Evolutionary conservation across 1,284 basidiomycete species (phyloP), one percentile per base, ranked within the genome.

Genomic region (Athelia sp.): DNA sequence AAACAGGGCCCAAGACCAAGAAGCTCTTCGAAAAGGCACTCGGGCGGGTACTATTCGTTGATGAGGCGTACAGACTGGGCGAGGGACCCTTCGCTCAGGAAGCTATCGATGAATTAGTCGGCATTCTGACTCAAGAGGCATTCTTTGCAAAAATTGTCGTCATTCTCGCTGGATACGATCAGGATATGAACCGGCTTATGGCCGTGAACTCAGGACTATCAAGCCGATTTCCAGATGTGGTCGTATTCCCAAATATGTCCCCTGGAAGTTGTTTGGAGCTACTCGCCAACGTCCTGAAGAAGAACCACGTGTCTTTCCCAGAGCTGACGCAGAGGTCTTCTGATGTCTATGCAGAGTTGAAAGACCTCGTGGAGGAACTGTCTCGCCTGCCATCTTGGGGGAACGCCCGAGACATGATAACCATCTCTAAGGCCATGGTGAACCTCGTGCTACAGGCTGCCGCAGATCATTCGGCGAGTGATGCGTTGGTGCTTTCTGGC

Each of bases 31-130:
- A 82, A 44, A 79, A 77, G 56, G 81, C 81, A 0, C 68, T 84
- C 0, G 82, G 84, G 2, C 73, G 73, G 45, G 79, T 86, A 4
- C 71, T 85, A 4, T 84, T 86, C 65, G 70, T 86, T 35, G 83
- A 85, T 49, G 83, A 85, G 55, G 82, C 82, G 0, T 85, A 84
- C 52, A 67, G 80, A 15, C 66, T 85, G 22, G 61, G 67, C 15
- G 71, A 81, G 47, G 82, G 83, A 1, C 75, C 65, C 11, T 86
- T 82, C 52, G 81, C 81, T 0, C 72, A 83, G 54, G 83, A 85
- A 58, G 83, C 84, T 1, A 73, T 84, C 44, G 83, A 86, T 55
- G 82, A 86, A 54, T 58, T 86, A 15, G 84, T 86, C 17, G 74
- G 74, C 8, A 56, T 82, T 23, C 66, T 86, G 52, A 86, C 84